Evolutionary conservation across 805 yeast genomes (phyloP), one percentile per base, ranked within the genome.

Genomic region (Starmerella apis): DNA sequence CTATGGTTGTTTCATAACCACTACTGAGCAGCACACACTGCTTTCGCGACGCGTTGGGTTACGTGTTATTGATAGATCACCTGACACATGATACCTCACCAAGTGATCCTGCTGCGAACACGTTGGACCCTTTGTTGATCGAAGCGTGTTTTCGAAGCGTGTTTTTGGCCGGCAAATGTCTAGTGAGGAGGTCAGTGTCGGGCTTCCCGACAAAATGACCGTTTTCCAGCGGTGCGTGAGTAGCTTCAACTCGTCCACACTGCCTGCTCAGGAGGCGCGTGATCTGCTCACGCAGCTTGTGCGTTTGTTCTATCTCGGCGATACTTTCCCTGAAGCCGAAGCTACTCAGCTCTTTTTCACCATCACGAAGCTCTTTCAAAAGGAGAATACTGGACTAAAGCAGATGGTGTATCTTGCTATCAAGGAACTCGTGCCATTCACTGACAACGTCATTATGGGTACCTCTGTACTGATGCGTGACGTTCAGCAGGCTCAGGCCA

Each of bases 391-490:
- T 16, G 76, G 77, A 35, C 76, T 92, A 64, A 82, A 98, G 68
- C 98, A 92, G 70, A 77, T 85, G 71, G 95, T 90, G 16, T 92
- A 90, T 63, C 73, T 92, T 65, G 90, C 96, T 14, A 87, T 90
- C 67, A 92, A 92, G 71, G 96, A 90, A 67, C 76, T 92, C 55
- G 78, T 90, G 45, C 69, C 81, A 18, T 77, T 83, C 55, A 86
- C 96, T 19, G 85, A 86, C 59, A 96, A 92, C 67, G 86, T 87
- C 50, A 76, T 92, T 67, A 92, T 92, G 97, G 96, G 90, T 24
- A 92, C 98, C 24, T 86, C 96, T 2, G 87, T 95, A 24, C 88
- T 92, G 63, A 92, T 92, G 96, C 88, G 88, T 69, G 98, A 92
- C 69, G 86, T 92, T 48, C 96, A 94, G 69, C 81, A 80, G 57